Evolutionary conservation across 1,284 basidiomycete genomes (phyloP), one percentile per base, ranked within the genome.

Genomic region (Tilletia setariae): DNA sequence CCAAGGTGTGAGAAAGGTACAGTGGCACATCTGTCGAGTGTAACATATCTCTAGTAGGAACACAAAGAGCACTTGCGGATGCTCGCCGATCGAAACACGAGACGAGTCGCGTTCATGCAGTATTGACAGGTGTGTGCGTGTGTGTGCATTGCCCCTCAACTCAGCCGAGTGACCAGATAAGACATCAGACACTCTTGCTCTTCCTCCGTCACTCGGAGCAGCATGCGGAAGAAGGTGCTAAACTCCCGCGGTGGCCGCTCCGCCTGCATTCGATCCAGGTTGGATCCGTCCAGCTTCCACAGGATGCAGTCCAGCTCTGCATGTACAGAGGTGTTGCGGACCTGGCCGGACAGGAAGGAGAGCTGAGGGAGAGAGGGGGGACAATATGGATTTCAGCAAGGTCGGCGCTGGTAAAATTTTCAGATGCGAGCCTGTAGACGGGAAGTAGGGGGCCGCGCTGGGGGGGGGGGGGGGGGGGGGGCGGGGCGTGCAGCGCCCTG

Each of bases 151-250:
- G n/a, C n/a, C n/a, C n/a, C n/a, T 66, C 43, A 79, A 65, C 72
- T 79, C 7, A 82, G 70, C 25, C 79, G 68, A 0, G 73, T 73
- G 21, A 82, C 80, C n/a, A 82, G 67, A 64, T 82, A 82, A 28
- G 71, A 74, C 78, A 81, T 79, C 47, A 82, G 67, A 49, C 74
- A 72, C 47, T 78, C 73, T 69, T 81, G 79, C 70, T 82, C 80
- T 35, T 82, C 80, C 1, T 72, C 75, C 8, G 78, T 75, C 21
- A 78, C 78, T 6, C 77, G 67, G 8, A 82, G 64, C 19, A 82
- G 67, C 9, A 79, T 67, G 66, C 78, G 68, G 19, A 80, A 69
- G 25, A 82, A 76, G 8, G 56, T 46, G 30, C 67, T 64, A 61
- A 78, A 78, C 13, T 43, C 68, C 13, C 56, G 28, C 3, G 43